Evolutionary conservation across 148 eudicot species (phyloP).

Genomic region (Polygonum aviculare): DNA sequence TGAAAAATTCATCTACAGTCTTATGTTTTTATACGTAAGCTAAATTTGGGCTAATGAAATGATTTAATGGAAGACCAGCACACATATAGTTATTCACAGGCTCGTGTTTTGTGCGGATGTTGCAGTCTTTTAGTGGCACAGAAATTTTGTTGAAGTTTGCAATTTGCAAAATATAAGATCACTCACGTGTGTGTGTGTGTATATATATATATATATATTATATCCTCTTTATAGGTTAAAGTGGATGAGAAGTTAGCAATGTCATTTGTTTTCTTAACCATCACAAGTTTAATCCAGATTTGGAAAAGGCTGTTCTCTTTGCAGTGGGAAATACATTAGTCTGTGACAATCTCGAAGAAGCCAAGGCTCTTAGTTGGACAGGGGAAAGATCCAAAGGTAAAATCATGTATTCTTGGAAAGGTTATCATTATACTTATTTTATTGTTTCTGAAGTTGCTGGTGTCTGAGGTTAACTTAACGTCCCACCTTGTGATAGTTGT

Average conservation of each 20-base stretch:
- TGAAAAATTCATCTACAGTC: neutral
- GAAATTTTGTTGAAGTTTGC: neutral
- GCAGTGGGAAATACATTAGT: conserved; percentile 96
- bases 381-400: conserved; percentile 91
- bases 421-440: neutral
- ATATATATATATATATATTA: too few relatives aligned
- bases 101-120: neutral
- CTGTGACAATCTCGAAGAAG: conserved; percentile 87
- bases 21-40: conserved; percentile 2
- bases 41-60: neutral
- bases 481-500: conserved; percentile 47
- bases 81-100: neutral
- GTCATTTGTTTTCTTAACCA: conserved; percentile 42
- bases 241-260: conserved; percentile 1
- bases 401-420: neutral
- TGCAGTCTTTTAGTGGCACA: neutral
- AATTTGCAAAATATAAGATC: neutral
- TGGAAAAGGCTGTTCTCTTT: conserved; percentile 90
- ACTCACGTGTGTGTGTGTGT: neutral
- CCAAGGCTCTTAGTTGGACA: conserved; percentile 88
- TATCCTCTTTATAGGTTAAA: neutral
- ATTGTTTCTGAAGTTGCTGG: neutral
- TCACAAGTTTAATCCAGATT: conserved; percentile 63
- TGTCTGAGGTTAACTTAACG: neutral
- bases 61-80: neutral